These are phyloP conservation scores for Clarireedia hainanense DNA, from an alignment of 2,329 filamentous ascomycete genomes.

Conservation along the genomic window DNA sequence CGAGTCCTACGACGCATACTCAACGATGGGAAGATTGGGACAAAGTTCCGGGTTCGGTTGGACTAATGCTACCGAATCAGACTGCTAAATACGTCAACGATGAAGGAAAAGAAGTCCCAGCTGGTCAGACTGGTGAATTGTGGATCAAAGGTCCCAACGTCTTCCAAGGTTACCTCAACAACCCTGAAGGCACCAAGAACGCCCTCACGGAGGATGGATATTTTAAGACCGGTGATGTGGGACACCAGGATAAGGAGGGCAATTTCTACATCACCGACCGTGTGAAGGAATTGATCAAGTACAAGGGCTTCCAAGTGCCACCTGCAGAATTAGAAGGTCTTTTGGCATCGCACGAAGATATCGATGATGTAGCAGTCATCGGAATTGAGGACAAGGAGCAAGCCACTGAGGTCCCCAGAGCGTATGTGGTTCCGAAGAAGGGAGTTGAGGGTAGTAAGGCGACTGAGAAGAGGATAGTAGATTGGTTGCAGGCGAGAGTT, in stretches of 20 bases:
- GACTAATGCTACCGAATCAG: slow-evolving; percentile 70
- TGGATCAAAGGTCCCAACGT: slow-evolving; percentile 58
- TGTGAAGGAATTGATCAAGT: slow-evolving; percentile 60
- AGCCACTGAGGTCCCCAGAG: slow-evolving; percentile 61
- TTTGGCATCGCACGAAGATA: slow-evolving; percentile 35
- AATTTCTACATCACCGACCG: slow-evolving; percentile 88
- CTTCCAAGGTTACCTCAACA: slow-evolving; percentile 50
- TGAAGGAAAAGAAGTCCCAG: slow-evolving; percentile 50
- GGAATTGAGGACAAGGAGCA: slow-evolving; percentile 51
- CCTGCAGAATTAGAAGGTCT: slow-evolving; percentile 55
- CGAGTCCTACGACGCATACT: slow-evolving; percentile 68
- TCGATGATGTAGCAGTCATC: slow-evolving; percentile 53
- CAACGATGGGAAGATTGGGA: slow-evolving; percentile 72
- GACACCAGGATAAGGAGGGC: slow-evolving; percentile 64
- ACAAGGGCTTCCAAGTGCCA: slow-evolving; percentile 63
- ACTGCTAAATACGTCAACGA: slow-evolving; percentile 71
- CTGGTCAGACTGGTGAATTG: slow-evolving; percentile 59
- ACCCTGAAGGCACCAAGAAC: slow-evolving; percentile 58
- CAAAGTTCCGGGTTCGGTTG: slow-evolving; percentile 68
- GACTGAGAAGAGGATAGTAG: slow-evolving; percentile 39
- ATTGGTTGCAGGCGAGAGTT: slow-evolving; percentile 50
- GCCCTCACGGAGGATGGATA: slow-evolving; percentile 68
- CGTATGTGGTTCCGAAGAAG: slow-evolving; percentile 46
- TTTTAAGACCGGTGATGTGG: slow-evolving; percentile 76
- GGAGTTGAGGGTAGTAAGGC: slow-evolving; percentile 25